Conservation (phyloP, 2,329 filamentous ascomycete genomes). For the Penicillium sp. region DNA sequence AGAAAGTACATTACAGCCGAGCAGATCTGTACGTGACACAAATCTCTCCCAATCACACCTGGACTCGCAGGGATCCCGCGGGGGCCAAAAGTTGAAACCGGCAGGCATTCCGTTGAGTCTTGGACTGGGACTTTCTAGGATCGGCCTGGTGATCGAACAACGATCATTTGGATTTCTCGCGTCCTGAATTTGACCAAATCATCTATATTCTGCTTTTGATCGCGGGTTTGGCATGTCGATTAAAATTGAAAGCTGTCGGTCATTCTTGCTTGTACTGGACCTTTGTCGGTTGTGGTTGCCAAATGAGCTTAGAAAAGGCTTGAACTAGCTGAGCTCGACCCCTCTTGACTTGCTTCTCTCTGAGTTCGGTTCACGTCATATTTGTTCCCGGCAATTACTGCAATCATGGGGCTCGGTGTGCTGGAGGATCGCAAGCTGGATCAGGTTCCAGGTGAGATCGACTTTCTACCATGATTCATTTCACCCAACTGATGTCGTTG, state of each 20-base stretch:
- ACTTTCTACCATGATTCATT: neutral
- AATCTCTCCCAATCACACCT: neutral
- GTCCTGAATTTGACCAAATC: neutral
- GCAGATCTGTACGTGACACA: too few species aligned
- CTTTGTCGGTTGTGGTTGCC: neutral
- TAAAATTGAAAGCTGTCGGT: neutral
- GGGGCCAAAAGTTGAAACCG: neutral
- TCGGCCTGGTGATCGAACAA: neutral
- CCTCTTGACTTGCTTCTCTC: neutral
- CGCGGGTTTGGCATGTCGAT: neutral
- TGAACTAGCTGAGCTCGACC: neutral
- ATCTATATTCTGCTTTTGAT: neutral
- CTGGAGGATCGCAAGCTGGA: constrained; percentile 66
- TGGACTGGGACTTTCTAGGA: neutral
- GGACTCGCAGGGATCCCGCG: neutral
- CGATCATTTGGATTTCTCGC: neutral
- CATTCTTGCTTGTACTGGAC: neutral
- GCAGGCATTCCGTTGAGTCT: neutral
- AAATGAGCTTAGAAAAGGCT: neutral
- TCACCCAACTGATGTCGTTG: neutral
- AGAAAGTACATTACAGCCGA: neutral
- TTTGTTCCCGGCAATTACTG: neutral
- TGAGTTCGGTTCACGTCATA: neutral
- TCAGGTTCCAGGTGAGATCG: constrained; percentile 69
- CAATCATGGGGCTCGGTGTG: constrained; percentile 68